Evolutionary conservation across 495 filamentous ascomycete genomes (phyloP), one percentile per base, ranked within the genome.

Genomic region (Cercophora samala): DNA sequence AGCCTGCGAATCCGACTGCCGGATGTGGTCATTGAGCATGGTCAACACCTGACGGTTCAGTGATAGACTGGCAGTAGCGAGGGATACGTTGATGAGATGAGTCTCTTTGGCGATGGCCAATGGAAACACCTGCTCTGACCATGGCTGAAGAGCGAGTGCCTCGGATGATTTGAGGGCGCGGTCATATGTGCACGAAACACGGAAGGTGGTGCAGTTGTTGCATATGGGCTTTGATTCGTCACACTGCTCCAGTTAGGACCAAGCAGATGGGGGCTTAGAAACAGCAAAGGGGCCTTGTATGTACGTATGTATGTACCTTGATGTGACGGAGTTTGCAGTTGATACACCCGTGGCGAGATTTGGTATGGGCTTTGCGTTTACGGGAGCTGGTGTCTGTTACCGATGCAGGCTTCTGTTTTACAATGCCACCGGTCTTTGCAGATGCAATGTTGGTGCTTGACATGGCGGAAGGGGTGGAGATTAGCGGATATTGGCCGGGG

Each of bases 291-390:
- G 24, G 6, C 17, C 19, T 59, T n/a, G n/a, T n/a, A n/a, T n/a
- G n/a, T n/a, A n/a, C n/a, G n/a, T n/a, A n/a, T n/a, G 70, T 32
- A 32, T 8, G 69, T 66, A 79, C 81, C 69, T 84, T 84, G 51
- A 84, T 73, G 24, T 75, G 69, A 24, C 82, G 69, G 22, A 84
- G 58, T 74, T 83, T 84, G 73, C 82, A 84, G 67, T 84, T 84
- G 23, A 73, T 70, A 61, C 82, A 84, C 0, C 82, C 82, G 13
- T 66, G 69, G 15, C 81, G 74, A 3, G 77, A 80, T 63, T 82
- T 82, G 17, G 69, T 78, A 62, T 82, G 80, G 3, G 74, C 64
- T 64, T 74, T 79, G 4, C 81, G 77, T 67, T 65, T 70, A 61
- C 69, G 62, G 22, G 22, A 18, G 37, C 37, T 17, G 15, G 37